Evolutionary conservation across 768 basidiomycete species (phyloP).

Genomic region (Lactarius hatsudake): DNA sequence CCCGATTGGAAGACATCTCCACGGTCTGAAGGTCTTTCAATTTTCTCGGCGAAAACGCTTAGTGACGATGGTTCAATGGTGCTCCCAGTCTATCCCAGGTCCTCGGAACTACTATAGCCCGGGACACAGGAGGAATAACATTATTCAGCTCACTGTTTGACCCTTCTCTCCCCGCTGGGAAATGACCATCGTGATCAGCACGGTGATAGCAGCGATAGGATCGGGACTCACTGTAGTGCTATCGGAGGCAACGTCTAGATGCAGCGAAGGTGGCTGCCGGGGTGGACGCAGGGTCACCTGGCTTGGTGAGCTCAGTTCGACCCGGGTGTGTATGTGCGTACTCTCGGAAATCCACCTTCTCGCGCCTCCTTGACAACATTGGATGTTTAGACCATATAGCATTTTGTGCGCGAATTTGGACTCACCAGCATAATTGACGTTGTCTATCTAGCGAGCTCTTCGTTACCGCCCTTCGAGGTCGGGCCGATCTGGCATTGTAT

Average conservation of each 20-base stretch:
- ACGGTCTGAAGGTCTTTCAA: too few species aligned
- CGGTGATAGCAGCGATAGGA: not conserved
- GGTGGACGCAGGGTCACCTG: not conserved
- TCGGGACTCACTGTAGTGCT: not conserved
- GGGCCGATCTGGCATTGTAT: not conserved
- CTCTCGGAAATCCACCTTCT: not conserved
- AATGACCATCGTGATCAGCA: not conserved
- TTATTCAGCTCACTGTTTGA: not conserved
- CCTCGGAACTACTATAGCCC: not conserved
- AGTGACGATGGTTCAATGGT: not conserved
- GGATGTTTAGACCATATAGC: not conserved
- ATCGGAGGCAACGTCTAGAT: not conserved
- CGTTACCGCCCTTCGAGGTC: not conserved
- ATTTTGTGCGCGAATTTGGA: not conserved
- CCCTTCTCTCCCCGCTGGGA: not conserved
- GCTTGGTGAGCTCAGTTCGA: not conserved
- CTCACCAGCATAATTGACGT: not conserved
- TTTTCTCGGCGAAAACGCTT: not conserved
- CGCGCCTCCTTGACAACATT: not conserved
- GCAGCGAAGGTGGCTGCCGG: not conserved
- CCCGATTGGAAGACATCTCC: not conserved
- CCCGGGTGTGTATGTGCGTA: not conserved
- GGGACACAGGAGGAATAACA: not conserved
- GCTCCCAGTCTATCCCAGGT: not conserved
- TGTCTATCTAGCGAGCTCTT: not conserved